Conservation (phyloP, 1,284 basidiomycete species). For the Moniliella sp. region DNA sequence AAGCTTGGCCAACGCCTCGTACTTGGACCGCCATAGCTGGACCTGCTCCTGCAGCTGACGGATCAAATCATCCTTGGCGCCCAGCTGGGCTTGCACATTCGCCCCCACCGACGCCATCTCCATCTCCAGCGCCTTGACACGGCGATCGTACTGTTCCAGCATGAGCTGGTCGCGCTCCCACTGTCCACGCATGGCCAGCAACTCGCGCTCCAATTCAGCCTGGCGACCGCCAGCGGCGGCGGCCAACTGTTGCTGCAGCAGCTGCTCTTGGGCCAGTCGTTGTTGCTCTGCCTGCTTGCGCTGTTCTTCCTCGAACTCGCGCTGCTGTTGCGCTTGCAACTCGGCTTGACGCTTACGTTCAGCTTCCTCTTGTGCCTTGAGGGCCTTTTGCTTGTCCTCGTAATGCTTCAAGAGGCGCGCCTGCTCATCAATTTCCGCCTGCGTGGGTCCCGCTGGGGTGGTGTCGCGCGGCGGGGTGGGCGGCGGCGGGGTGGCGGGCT, state of each 20-base stretch:
- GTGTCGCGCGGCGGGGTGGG: no score
- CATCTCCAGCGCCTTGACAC: slow-evolving; percentile 84
- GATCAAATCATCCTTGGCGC: slow-evolving; percentile 82
- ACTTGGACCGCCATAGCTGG: slow-evolving; percentile 89
- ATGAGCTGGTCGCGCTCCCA: slow-evolving; percentile 95
- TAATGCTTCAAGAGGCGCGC: slow-evolving; percentile 85
- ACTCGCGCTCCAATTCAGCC: slow-evolving; percentile 66
- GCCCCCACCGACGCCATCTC: slow-evolving; percentile 59
- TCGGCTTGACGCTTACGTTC: slow-evolving; percentile 62
- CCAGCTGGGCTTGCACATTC: slow-evolving; percentile 68
- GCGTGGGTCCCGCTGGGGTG: slow-evolving; percentile 18
- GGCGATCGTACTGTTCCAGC: slow-evolving; percentile 85
- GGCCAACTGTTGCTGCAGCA: slow-evolving; percentile 62
- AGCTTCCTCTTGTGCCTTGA: slow-evolving; percentile 55
- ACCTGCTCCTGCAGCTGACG: slow-evolving; percentile 91
- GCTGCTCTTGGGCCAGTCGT: slow-evolving; percentile 62
- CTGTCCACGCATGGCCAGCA: slow-evolving; percentile 80
- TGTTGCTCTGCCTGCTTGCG: slow-evolving; percentile 81
- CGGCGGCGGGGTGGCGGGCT: slow-evolving; percentile 12
- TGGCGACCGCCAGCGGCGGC: slow-evolving; percentile 40
- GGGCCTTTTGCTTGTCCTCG: slow-evolving; percentile 75
- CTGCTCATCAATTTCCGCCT: slow-evolving; percentile 71
- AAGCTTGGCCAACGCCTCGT: slow-evolving; percentile 90
- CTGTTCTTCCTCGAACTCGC: no score
- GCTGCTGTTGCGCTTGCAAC: slow-evolving; percentile 56